A percentile compares a stretch with the other conserved stretches of the same genome.
Evolutionary conservation across 768 basidiomycete genomes (phyloP).

Genomic region (Tylopilus plumbeoviolaceoides): DNA sequence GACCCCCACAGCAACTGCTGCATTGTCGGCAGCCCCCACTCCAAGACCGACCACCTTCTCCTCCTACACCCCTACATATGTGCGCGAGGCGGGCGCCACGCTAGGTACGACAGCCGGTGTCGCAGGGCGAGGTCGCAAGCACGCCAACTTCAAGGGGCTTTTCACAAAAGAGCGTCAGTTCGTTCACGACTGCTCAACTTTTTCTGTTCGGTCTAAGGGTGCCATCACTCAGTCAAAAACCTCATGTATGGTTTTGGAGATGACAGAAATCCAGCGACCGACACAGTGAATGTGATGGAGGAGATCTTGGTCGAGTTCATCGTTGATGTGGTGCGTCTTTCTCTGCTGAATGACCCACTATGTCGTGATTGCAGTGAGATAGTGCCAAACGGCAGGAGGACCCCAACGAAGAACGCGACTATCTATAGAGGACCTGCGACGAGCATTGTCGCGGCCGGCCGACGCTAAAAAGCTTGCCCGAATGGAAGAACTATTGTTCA

Average conservation of each 20-base stretch:
- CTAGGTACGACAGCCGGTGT: slow-evolving; percentile 36
- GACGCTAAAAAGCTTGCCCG: slow-evolving; percentile 90
- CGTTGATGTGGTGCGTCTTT: slow-evolving; percentile 71
- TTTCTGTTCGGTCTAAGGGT: slow-evolving; percentile 11
- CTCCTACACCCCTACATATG: slow-evolving; percentile 50
- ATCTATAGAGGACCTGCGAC: slow-evolving; percentile 81
- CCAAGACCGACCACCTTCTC: slow-evolving; percentile 48
- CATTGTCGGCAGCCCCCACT: slow-evolving; percentile 29
- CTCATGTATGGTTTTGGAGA: slow-evolving; percentile 96
- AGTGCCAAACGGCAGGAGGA: slow-evolving; percentile 75
- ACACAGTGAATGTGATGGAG: slow-evolving; percentile 90
- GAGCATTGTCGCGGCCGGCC: slow-evolving; percentile 75
- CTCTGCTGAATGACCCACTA: slow-evolving; percentile 4
- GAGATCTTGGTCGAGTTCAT: slow-evolving; percentile 91
- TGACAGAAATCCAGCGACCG: slow-evolving; percentile 80
- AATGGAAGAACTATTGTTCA: slow-evolving; percentile 88
- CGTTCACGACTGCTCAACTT: neutral
- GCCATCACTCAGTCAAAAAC: slow-evolving; percentile 55
- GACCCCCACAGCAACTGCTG: slow-evolving; percentile 28
- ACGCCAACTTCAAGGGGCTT: slow-evolving; percentile 66
- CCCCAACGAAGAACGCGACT: slow-evolving; percentile 68
- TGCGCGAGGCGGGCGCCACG: slow-evolving; percentile 43
- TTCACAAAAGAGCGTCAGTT: slow-evolving; percentile 79
- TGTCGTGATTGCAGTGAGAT: slow-evolving; percentile 8
- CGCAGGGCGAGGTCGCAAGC: slow-evolving; percentile 53